These are phyloP conservation scores for Monascus ruber DNA, from an alignment of 2,329 filamentous ascomycete genomes.

Conservation along the genomic window DNA sequence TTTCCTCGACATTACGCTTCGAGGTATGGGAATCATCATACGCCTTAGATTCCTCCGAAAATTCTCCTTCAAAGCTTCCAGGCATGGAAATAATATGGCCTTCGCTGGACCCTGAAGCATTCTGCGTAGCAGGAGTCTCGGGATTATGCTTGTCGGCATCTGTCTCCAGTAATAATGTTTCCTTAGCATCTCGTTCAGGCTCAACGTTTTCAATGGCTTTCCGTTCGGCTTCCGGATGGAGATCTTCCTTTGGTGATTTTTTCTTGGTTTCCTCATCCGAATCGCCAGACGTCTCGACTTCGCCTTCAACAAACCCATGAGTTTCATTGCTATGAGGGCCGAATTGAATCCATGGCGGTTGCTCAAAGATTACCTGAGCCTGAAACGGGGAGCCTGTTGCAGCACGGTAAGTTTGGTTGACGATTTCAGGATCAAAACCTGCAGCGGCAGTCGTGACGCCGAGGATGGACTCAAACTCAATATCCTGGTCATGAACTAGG, in stretches of 20 bases:
- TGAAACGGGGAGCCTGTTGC: too few relatives aligned
- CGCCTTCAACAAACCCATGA: slow-evolving; percentile 38
- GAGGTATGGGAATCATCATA: too few relatives aligned
- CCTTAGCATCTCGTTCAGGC: too few relatives aligned
- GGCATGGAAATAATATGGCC: slow-evolving; percentile 19
- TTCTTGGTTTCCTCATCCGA: neutral
- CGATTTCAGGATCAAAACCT: slow-evolving; percentile 59
- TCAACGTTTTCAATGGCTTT: too few relatives aligned
- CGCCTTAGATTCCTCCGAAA: neutral
- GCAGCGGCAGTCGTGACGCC: slow-evolving; percentile 58
- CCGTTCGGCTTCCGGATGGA: too few relatives aligned
- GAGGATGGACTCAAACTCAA: slow-evolving; percentile 58
- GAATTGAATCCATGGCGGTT: slow-evolving; percentile 38
- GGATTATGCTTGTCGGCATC: too few relatives aligned
- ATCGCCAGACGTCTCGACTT: slow-evolving; percentile 35
- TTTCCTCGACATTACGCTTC: slow-evolving; percentile 11
- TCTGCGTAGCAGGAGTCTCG: too few relatives aligned
- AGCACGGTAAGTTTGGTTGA: slow-evolving; percentile 26
- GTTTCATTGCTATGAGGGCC: slow-evolving; percentile 31
- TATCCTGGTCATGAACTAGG: slow-evolving; percentile 51
- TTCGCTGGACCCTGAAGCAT: slow-evolving; percentile 1
- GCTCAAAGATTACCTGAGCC: slow-evolving; percentile 41
- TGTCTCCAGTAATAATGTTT: too few relatives aligned
- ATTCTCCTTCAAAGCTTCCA: slow-evolving; percentile 16
- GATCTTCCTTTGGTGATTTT: too few relatives aligned